Evolutionary conservation across 164 flowering plant genomes (phyloP), one percentile per base, ranked within the genome.

Genomic region (Berberis thunbergii): DNA sequence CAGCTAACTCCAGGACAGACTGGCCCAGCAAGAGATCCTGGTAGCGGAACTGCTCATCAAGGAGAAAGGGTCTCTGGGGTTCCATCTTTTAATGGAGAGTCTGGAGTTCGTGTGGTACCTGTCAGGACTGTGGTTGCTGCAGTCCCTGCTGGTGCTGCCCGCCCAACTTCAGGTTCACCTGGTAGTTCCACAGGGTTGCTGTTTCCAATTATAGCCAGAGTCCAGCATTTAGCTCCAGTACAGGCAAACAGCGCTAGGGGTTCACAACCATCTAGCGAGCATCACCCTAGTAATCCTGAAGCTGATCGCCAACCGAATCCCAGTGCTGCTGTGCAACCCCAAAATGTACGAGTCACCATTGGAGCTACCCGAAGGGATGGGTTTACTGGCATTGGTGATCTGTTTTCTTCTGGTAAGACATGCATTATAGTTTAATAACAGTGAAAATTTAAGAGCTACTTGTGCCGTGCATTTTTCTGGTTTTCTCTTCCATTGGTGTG

Each of bases 61-160:
- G 63, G 70, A 62, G 38, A 83, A 41, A 73, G 75, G 62, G 62
- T 48, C 67, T 61, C 78, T 48, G 77, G 75, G 43, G 59, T 49
- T 67, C 69, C 78, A 66, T 55, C 80, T 64, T 59, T 71, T n/a
- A 41, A 69, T 48, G 72, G 79, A 64, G 86, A 79, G 6, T 64
- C 96, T 54, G 82, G 76, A 59, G 84, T 87, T 12, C 75, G 88
- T 49, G 77, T 81, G 42, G 71, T 84, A 62, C 96, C 96, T 49
- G 45, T 88, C 45, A 80, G 96, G 73, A 82, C 90, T 57, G 76
- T 86, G 72, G 78, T 86, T 70, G 84, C 89, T 49, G 83, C 95
- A 54, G 77, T 87, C 59, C 93, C 93, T 67, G 84, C 79, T 64
- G 55, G 79, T 61, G 69, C 73, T 44, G 60, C 72, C 49, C 84